phyloP scores from a whole-genome alignment of 805 yeast species.

The Nakazawaea holstii region DNA sequence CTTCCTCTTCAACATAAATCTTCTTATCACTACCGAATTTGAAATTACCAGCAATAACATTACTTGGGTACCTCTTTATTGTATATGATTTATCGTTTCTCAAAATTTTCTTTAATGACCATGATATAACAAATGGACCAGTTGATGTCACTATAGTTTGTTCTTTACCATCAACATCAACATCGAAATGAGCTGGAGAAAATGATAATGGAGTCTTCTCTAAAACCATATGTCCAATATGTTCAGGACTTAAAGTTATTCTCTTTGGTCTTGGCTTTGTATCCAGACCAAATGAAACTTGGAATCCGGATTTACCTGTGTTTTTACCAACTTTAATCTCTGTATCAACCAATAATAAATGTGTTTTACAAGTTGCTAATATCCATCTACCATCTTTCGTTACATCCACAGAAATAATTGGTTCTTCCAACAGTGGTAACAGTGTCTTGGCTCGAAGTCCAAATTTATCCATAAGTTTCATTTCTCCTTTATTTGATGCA shows the following conservation, averaged over 20 bases:
- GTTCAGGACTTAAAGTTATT: slow-evolving; percentile 65
- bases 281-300: slow-evolving; percentile 56
- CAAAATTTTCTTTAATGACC: slow-evolving; percentile 65
- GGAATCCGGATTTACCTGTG: slow-evolving; percentile 57
- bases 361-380: slow-evolving; percentile 72
- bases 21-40: slow-evolving; percentile 65
- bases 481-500: slow-evolving; percentile 70
- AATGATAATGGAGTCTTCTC: slow-evolving; percentile 47
- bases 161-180: slow-evolving; percentile 59
- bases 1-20: slow-evolving; percentile 66
- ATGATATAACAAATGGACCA: slow-evolving; percentile 78
- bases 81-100: slow-evolving; percentile 49
- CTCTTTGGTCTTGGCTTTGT: slow-evolving; percentile 66
- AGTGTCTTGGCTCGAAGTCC: slow-evolving; percentile 76
- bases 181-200: slow-evolving; percentile 73
- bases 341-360: slow-evolving; percentile 65
- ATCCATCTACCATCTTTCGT: slow-evolving; percentile 80
- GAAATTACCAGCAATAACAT: slow-evolving; percentile 75
- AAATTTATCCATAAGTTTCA: slow-evolving; percentile 64
- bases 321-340: slow-evolving; percentile 57
- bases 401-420: slow-evolving; percentile 59
- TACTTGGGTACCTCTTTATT: slow-evolving; percentile 55
- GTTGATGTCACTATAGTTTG: slow-evolving; percentile 70
- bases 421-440: slow-evolving; percentile 80
- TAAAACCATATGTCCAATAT: slow-evolving; percentile 56